Evolutionary conservation across 306 rosid genomes (phyloP).

Genomic region (Glycine tomentella): DNA sequence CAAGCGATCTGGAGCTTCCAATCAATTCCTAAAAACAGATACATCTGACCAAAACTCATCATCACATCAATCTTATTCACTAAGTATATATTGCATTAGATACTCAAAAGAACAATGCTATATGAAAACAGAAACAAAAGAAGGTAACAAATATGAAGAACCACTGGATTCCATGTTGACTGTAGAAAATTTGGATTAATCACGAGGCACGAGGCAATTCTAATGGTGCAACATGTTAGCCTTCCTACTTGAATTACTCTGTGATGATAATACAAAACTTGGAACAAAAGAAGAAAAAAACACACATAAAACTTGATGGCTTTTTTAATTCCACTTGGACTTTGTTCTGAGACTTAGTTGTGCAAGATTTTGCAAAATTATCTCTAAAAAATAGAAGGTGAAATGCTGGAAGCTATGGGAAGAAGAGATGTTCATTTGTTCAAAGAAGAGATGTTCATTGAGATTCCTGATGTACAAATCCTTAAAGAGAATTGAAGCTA

Average conservation of each 20-base stretch:
- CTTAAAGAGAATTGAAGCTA: background rate
- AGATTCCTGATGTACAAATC: background rate
- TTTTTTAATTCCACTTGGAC: background rate
- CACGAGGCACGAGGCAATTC: slow-evolving; percentile 10
- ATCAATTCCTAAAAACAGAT: slow-evolving; percentile 73
- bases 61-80: slow-evolving; percentile 64
- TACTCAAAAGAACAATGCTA: slow-evolving; percentile 17
- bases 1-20: slow-evolving; percentile 63
- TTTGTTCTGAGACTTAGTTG: background rate
- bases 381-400: background rate
- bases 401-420: background rate
- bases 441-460: background rate
- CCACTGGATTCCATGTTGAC: background rate
- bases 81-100: slow-evolving; percentile 4
- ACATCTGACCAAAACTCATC: slow-evolving; percentile 78
- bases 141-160: slow-evolving; percentile 8
- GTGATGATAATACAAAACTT: background rate
- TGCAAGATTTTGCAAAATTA: background rate
- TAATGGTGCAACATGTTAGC: background rate
- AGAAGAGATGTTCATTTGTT: slow-evolving; percentile 8
- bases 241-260: background rate
- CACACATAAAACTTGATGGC: background rate
- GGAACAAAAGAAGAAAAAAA: background rate
- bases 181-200: background rate
- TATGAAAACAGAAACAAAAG: slow-evolving; percentile 5